A percentile compares a stretch with the other conserved stretches of the same genome.
phyloP scores from a whole-genome alignment of 257 asterid species.

The Mentha longifolia region DNA sequence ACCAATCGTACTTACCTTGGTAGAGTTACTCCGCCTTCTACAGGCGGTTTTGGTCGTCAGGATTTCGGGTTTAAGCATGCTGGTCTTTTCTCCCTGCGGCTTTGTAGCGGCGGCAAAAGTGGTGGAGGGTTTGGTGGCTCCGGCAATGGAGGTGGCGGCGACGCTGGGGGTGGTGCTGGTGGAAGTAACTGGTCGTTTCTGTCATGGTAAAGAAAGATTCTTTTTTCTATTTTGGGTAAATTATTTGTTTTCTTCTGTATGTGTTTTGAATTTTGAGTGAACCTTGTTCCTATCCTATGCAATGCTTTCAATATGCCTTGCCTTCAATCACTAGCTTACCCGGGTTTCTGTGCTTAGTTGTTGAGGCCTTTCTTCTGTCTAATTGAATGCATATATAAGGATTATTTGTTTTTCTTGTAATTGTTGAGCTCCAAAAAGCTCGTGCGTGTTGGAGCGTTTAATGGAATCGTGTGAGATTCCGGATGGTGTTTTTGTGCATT shows the following conservation, averaged over 20 bases:
- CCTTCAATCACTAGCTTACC: too few species aligned
- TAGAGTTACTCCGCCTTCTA: constrained; percentile 14
- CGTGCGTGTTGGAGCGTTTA: neutral
- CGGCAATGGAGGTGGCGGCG: constrained; percentile 50
- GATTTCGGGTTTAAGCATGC: constrained; percentile 35
- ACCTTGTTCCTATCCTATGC: too few species aligned
- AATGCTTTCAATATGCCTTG: too few species aligned
- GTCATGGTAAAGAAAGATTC: constrained; percentile 48
- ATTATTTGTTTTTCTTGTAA: neutral
- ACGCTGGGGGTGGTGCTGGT: constrained; percentile 28
- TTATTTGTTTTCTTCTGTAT: neutral
- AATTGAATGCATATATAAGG: too few species aligned
- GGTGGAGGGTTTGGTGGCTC: constrained; percentile 54
- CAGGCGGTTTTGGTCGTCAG: constrained; percentile 23
- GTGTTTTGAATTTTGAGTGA: too few species aligned
- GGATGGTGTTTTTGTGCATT: too few species aligned
- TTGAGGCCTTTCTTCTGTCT: too few species aligned
- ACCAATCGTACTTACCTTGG: constrained; percentile 25
- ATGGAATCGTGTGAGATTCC: neutral
- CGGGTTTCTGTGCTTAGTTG: too few species aligned
- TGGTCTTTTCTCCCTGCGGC: constrained; percentile 39
- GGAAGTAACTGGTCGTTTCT: constrained; percentile 58
- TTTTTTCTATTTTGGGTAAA: neutral
- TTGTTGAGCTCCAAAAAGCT: neutral
- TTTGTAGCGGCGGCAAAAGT: constrained; percentile 50